A percentile compares a stretch with the other conserved stretches of the same genome.
phyloP scores from a whole-genome alignment of 495 filamentous ascomycete genomes.

The Clavariopsis aquatica region DNA sequence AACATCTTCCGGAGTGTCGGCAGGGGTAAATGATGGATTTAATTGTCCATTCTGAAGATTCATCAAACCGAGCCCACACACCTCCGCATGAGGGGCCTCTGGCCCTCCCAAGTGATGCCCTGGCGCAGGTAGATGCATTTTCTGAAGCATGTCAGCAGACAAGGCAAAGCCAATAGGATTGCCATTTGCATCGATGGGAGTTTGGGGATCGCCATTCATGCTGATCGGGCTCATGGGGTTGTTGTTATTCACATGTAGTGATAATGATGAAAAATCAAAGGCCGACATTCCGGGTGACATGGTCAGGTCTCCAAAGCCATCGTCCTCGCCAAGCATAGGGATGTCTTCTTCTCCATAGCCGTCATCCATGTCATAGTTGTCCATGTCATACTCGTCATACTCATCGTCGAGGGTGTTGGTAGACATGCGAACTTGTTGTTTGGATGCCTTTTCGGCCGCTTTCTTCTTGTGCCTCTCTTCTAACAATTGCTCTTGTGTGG shows the following conservation, averaged over 20 bases:
- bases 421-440: conserved; percentile 37
- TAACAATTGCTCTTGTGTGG: conserved; percentile 75
- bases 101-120: conserved; percentile 8
- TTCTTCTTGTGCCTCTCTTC: conserved; percentile 83
- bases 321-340: conserved; percentile 46
- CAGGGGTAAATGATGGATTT: conserved; percentile 17
- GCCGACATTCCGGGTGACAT: conserved; percentile 31
- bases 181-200: conserved; percentile 30
- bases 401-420: conserved; percentile 47
- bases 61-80: conserved; percentile 29
- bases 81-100: conserved; percentile 12
- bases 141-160: conserved; percentile 21
- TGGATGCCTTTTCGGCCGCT: conserved; percentile 56
- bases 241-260: conserved; percentile 14
- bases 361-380: conserved; percentile 32
- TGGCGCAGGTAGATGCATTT: conserved; percentile 15
- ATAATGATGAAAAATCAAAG: conserved; percentile 35
- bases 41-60: conserved; percentile 11
- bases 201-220: conserved; percentile 24
- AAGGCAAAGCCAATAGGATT: conserved; percentile 34
- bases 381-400: conserved; percentile 36
- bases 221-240: conserved; percentile 28
- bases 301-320: conserved; percentile 51
- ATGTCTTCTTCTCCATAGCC: conserved; percentile 42
- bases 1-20: conserved; percentile 69